Evolutionary conservation across 1,284 basidiomycete species (phyloP).

Genomic region (Ustilago xerochloae): DNA sequence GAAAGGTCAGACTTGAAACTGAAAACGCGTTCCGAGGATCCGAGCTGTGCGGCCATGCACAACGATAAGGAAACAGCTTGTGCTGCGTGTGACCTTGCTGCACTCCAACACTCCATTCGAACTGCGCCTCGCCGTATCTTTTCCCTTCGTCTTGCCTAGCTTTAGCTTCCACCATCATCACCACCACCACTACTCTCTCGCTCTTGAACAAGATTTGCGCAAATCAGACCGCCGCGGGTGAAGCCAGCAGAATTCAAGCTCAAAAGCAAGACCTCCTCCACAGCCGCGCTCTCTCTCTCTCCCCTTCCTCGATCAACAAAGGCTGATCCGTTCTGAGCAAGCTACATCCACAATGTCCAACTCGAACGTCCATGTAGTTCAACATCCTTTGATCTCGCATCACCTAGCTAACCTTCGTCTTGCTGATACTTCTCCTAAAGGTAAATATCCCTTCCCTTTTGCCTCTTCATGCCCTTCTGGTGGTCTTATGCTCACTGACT

Average conservation of each 20-base stretch:
- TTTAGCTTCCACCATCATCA: not conserved
- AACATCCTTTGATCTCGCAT: conserved; percentile 58
- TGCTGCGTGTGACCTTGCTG: conserved; percentile 11
- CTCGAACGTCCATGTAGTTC: conserved; percentile 50
- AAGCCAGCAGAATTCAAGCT: too few species aligned
- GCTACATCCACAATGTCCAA: conserved; percentile 17
- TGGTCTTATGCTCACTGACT: not conserved
- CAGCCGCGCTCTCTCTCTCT: too few species aligned
- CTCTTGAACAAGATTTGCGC: too few species aligned
- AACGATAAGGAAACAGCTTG: not conserved
- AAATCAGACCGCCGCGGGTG: too few species aligned
- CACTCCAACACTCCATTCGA: conserved; percentile 18
- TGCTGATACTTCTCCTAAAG: conserved; percentile 55
- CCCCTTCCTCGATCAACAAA: too few species aligned
- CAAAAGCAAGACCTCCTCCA: too few species aligned
- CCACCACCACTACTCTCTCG: not conserved
- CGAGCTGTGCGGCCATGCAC: conserved; percentile 9
- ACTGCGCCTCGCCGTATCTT: not conserved
- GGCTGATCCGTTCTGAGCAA: not conserved
- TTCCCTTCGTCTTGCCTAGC: not conserved
- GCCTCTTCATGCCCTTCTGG: too few species aligned
- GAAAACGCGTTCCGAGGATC: conserved; percentile 34
- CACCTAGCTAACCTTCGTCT: conserved; percentile 57
- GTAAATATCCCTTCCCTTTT: not conserved
- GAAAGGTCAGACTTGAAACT: conserved; percentile 16